These are phyloP conservation scores for Candida ortonii DNA, from an alignment of 805 yeast genomes.

Conservation along the genomic window DNA sequence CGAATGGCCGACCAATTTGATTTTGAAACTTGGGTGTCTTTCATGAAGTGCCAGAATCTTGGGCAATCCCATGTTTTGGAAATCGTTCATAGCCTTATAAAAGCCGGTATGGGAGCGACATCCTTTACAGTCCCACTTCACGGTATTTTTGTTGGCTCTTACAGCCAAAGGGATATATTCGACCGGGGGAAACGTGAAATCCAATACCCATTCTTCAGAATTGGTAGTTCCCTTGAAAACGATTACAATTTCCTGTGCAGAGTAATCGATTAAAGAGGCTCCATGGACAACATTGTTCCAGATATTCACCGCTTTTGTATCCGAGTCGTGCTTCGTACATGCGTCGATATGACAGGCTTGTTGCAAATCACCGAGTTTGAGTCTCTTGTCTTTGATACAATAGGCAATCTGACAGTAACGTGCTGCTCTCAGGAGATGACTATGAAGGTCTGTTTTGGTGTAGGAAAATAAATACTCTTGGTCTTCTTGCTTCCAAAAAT, in stretches of 20 bases:
- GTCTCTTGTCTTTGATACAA: constrained; percentile 29
- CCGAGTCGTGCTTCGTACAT: constrained; percentile 25
- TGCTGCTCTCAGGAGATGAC: too few species aligned
- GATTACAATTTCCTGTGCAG: constrained; percentile 41
- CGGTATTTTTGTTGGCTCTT: constrained; percentile 19
- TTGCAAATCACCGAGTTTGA: constrained; percentile 25
- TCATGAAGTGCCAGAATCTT: constrained; percentile 34
- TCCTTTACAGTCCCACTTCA: constrained; percentile 38
- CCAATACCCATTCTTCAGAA: constrained; percentile 58
- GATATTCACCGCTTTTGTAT: constrained; percentile 38
- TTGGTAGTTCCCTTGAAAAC: constrained; percentile 66
- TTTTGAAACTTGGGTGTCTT: constrained; percentile 44
- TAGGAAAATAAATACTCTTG: too few species aligned
- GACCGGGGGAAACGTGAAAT: constrained; percentile 48
- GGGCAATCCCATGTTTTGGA: constrained; percentile 38
- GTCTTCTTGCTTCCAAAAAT: too few species aligned
- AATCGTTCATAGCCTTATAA: constrained; percentile 41
- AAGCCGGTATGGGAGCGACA: constrained; percentile 70
- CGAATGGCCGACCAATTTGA: constrained; percentile 70
- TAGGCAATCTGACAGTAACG: constrained; percentile 35
- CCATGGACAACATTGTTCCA: constrained; percentile 54
- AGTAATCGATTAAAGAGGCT: constrained; percentile 48
- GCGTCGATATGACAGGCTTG: constrained; percentile 35
- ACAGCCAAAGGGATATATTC: constrained; percentile 42
- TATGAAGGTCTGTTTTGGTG: too few species aligned